Conservation (phyloP, 179 eudicot species). For the Patellifolia procumbens region DNA sequence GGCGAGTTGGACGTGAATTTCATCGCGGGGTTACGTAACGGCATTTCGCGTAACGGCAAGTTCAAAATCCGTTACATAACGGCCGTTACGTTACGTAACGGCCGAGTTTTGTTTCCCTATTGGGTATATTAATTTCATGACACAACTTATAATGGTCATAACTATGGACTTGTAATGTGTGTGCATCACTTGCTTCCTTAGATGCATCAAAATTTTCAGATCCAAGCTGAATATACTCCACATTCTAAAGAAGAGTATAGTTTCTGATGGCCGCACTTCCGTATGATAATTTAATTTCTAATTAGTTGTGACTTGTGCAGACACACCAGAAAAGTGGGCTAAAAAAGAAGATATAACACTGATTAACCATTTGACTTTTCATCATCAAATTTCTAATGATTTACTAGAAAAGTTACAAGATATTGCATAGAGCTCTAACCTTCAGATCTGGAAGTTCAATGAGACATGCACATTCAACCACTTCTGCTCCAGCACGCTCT, state of each 20-base stretch:
- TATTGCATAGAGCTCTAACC: conserved; percentile 38
- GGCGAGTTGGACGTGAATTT: too few relatives aligned
- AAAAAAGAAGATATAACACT: not conserved
- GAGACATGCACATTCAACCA: conserved; percentile 84
- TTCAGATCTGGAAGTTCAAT: conserved; percentile 73
- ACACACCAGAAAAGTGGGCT: not conserved
- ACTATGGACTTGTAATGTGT: not conserved
- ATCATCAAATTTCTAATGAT: not conserved
- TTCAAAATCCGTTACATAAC: too few relatives aligned
- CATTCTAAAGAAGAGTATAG: not conserved
- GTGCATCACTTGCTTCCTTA: not conserved
- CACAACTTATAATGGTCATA: too few relatives aligned
- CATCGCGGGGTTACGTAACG: too few relatives aligned
- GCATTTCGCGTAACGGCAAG: too few relatives aligned
- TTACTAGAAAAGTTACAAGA: not conserved
- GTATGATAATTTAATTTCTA: not conserved
- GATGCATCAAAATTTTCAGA: not conserved
- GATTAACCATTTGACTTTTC: not conserved
- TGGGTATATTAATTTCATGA: too few relatives aligned
- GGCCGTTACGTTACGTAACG: too few relatives aligned
- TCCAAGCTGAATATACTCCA: not conserved
- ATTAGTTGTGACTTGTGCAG: too few relatives aligned
- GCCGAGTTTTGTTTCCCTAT: too few relatives aligned
- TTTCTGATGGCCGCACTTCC: not conserved
- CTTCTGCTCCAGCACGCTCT: conserved; percentile 89